phyloP scores from a whole-genome alignment of 345 rosid genomes.

The Abelmoschus esculentus region DNA sequence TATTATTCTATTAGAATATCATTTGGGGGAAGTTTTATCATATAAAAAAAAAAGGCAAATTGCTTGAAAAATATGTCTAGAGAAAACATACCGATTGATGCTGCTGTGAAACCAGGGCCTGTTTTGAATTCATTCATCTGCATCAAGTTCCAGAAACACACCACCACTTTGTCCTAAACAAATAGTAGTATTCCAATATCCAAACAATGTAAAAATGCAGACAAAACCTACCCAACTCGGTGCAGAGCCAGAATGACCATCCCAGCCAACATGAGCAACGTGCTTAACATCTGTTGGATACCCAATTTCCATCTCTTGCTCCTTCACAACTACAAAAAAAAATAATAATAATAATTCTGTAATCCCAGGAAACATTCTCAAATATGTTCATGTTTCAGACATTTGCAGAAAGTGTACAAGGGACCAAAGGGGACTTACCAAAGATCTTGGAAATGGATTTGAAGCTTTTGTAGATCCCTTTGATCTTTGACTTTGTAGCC shows the following conservation, averaged over 20 bases:
- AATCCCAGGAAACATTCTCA: neutral
- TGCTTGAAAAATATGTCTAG: constrained; percentile 7
- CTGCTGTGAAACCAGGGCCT: constrained; percentile 58
- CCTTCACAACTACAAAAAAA: constrained; percentile 48
- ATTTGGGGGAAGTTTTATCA: too few relatives aligned
- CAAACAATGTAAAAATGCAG: neutral
- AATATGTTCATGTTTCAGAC: too few relatives aligned
- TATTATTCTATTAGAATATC: neutral
- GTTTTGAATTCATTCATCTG: constrained; percentile 83
- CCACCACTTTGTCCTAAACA: neutral
- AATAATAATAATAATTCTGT: too few relatives aligned
- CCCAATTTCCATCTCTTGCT: constrained; percentile 82
- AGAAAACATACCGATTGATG: constrained; percentile 42
- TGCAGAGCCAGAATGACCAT: constrained; percentile 57
- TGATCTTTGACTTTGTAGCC: constrained; percentile 73
- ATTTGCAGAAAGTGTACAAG: neutral
- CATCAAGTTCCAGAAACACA: constrained; percentile 9
- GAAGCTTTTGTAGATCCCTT: constrained; percentile 82
- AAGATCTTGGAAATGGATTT: constrained; percentile 78
- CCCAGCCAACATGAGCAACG: constrained; percentile 89
- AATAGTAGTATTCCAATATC: neutral
- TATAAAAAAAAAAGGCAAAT: neutral
- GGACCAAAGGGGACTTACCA: constrained; percentile 30
- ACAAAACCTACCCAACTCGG: constrained; percentile 77
- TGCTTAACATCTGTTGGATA: constrained; percentile 93